Conservation (phyloP, 306 rosid genomes). For the Adenanthera pavonina region DNA sequence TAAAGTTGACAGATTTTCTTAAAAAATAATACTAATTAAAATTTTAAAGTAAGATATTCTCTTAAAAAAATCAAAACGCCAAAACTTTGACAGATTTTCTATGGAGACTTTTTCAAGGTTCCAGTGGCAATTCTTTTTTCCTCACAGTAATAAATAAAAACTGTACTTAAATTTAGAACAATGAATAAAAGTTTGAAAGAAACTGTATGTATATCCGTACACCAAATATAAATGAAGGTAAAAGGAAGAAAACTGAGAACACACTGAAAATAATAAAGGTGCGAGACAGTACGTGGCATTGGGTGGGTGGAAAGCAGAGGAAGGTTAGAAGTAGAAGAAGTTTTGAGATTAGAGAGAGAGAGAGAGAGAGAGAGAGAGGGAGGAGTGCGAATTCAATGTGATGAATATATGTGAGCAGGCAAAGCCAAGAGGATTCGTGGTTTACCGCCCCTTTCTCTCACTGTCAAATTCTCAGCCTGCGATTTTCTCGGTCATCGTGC, state of each 20-base stretch:
- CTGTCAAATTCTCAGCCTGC: slow-evolving; percentile 32
- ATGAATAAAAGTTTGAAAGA: not conserved
- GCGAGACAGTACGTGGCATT: not conserved
- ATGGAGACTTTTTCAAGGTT: no score
- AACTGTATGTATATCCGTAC: not conserved
- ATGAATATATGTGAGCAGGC: slow-evolving; percentile 14
- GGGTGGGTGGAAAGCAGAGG: not conserved
- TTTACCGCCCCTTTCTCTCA: slow-evolving; percentile 49
- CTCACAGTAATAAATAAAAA: not conserved
- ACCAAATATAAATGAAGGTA: not conserved
- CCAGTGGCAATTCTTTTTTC: no score
- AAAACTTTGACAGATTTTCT: no score
- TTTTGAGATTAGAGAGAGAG: not conserved
- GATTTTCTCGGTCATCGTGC: slow-evolving; percentile 35
- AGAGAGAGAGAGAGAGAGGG: not conserved
- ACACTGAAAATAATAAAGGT: slow-evolving; percentile 13
- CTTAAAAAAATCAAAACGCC: no score
- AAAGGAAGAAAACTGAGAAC: not conserved
- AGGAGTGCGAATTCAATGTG: not conserved
- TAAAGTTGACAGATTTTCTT: no score
- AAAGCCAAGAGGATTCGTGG: slow-evolving; percentile 43
- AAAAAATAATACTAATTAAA: no score
- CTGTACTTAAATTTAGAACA: not conserved
- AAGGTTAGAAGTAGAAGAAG: slow-evolving; percentile 28
- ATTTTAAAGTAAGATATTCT: no score